Evolutionary conservation across 2,329 filamentous ascomycete species (phyloP).

Genomic region (Chaetomiaceae sp.): DNA sequence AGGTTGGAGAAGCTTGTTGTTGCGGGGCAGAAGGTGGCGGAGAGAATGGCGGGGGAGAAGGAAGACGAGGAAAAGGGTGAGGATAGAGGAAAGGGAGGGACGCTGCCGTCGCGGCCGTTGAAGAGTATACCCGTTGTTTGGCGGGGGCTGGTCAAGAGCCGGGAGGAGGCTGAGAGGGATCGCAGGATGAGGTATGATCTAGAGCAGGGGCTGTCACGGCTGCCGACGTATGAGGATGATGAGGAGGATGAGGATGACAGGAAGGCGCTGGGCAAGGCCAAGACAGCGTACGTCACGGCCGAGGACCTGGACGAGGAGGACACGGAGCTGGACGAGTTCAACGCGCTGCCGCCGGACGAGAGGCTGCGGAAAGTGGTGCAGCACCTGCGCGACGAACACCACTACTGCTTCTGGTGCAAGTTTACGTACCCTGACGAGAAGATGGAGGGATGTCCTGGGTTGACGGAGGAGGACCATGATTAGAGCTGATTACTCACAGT

Average conservation of each 20-base stretch:
- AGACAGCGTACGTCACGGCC: slow-evolving; percentile 53
- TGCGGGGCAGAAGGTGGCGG: slow-evolving; percentile 78
- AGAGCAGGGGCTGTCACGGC: slow-evolving; percentile 51
- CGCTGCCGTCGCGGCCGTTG: slow-evolving; percentile 42
- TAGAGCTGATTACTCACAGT: background rate
- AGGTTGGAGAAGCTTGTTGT: slow-evolving; percentile 65
- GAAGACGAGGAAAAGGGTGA: slow-evolving; percentile 16
- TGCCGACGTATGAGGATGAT: slow-evolving; percentile 54
- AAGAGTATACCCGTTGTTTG: slow-evolving; percentile 73
- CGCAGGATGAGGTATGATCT: slow-evolving; percentile 61
- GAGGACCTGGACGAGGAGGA: slow-evolving; percentile 76
- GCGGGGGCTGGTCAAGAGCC: slow-evolving; percentile 65
- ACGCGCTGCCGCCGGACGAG: slow-evolving; percentile 62
- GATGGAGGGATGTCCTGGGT: slow-evolving; percentile 86
- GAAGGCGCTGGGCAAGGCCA: slow-evolving; percentile 57
- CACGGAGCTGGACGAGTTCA: slow-evolving; percentile 73
- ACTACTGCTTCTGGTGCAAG: slow-evolving; percentile 98
- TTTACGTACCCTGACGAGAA: slow-evolving; percentile 65
- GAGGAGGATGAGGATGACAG: slow-evolving; percentile 70
- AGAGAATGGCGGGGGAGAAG: slow-evolving; percentile 64
- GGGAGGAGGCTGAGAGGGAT: slow-evolving; percentile 67
- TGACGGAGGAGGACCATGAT: slow-evolving; percentile 78
- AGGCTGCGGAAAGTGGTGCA: slow-evolving; percentile 61
- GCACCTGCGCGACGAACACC: slow-evolving; percentile 65
- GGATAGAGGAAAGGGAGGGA: slow-evolving; percentile 18